phyloP scores from a whole-genome alignment of 345 rosid genomes.

The Euphorbia pulcherrima region DNA sequence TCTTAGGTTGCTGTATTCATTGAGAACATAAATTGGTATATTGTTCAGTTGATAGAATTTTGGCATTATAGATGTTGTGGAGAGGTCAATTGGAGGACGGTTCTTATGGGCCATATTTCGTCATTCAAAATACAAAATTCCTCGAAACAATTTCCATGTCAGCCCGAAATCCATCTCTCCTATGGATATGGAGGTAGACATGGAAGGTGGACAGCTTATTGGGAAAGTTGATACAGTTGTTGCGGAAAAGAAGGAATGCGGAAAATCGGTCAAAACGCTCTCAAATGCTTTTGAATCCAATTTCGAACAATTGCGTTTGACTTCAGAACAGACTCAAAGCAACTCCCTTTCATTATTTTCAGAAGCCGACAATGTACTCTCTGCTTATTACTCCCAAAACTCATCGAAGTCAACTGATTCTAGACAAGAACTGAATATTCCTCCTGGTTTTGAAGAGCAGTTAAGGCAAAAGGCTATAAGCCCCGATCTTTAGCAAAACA shows the following conservation, averaged over 20 bases:
- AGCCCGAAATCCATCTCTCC: not conserved
- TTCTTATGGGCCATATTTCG: slow-evolving; percentile 48
- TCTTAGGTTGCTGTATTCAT: not conserved
- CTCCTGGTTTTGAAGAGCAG: slow-evolving; percentile 14
- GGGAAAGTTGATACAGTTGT: slow-evolving; percentile 25
- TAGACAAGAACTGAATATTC: not conserved
- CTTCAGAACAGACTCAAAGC: not conserved
- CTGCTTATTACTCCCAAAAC: not conserved
- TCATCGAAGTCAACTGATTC: not conserved
- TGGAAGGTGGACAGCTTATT: slow-evolving; percentile 28
- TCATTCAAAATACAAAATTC: slow-evolving; percentile 14
- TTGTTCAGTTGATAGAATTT: not conserved
- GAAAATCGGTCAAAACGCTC: not conserved
- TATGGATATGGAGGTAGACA: slow-evolving; percentile 37
- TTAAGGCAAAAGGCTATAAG: not conserved
- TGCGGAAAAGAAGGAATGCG: slow-evolving; percentile 8
- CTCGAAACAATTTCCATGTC: slow-evolving; percentile 7
- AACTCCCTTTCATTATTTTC: not conserved
- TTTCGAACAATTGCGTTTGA: not conserved
- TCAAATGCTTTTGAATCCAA: not conserved
- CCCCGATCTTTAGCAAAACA: too few relatives aligned
- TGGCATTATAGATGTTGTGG: slow-evolving; percentile 25
- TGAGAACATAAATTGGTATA: not conserved
- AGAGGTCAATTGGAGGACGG: slow-evolving; percentile 13
- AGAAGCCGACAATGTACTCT: not conserved